Percentiles rank a stretch among this genome's conserved stretches.
Conservation (phyloP, 306 rosid genomes). For the Inga oerstediana region DNA sequence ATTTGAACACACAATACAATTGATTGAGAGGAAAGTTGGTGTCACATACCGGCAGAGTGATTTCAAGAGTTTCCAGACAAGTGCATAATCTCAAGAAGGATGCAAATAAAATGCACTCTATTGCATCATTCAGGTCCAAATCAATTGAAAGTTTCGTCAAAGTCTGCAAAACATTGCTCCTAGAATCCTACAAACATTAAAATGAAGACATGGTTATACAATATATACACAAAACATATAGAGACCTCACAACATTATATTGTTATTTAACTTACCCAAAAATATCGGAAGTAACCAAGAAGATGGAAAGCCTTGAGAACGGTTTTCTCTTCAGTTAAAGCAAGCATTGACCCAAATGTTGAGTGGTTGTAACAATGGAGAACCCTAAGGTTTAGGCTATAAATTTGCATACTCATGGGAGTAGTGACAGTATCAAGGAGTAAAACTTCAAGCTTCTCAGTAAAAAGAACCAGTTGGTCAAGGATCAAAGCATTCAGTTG, state of each 20-base stretch:
- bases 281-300: not conserved
- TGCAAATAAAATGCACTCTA: not conserved
- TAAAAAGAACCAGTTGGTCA: not conserved
- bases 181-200: not conserved
- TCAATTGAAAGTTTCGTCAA: not conserved
- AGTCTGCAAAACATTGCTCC: not conserved
- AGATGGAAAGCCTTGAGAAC: not conserved
- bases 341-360: not conserved
- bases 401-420: not conserved
- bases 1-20: not conserved
- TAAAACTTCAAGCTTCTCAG: not conserved
- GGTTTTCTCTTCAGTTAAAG: not conserved
- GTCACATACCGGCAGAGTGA: not conserved
- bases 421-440: not conserved
- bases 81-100: not conserved
- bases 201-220: not conserved
- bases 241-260: not conserved
- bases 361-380: not conserved
- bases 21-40: not conserved
- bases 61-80: not conserved
- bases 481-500: not conserved
- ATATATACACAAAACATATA: not conserved
- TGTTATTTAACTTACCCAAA: not conserved
- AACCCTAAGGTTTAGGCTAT: not conserved
- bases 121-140: not conserved